phyloP scores from a whole-genome alignment of 2,329 filamentous ascomycete genomes.

The Xylariaceae sp. region DNA sequence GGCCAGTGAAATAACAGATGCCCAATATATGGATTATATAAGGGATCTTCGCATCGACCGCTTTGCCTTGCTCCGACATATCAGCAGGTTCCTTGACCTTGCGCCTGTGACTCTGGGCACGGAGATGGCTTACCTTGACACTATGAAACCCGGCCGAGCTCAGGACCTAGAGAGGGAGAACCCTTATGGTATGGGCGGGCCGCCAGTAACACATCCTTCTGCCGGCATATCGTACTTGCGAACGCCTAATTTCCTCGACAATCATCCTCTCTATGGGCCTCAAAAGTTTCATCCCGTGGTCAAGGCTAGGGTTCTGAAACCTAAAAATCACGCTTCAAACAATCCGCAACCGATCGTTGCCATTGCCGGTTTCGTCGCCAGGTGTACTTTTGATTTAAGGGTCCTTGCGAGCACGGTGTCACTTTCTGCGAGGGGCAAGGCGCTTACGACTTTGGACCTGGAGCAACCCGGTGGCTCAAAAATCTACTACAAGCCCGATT shows the following conservation, averaged over 20 bases:
- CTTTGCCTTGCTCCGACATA: constrained; percentile 47
- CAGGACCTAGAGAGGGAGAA: constrained; percentile 27
- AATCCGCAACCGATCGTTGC: constrained; percentile 43
- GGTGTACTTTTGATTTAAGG: constrained; percentile 19
- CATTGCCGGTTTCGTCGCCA: constrained; percentile 51
- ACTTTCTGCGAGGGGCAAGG: constrained; percentile 1
- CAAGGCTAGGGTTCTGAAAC: constrained; percentile 49
- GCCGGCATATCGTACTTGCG: constrained; percentile 60
- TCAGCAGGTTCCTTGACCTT: constrained; percentile 60
- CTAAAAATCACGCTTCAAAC: constrained; percentile 32
- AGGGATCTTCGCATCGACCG: constrained; percentile 51
- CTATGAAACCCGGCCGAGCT: constrained; percentile 22
- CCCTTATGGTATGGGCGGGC: constrained; percentile 51
- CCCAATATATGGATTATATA: constrained; percentile 49
- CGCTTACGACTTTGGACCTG: constrained; percentile 42
- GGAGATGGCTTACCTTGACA: constrained; percentile 28
- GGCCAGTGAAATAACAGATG: constrained; percentile 44
- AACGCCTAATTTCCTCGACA: constrained; percentile 51
- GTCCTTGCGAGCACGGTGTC: background rate
- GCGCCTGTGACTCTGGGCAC: constrained; percentile 42
- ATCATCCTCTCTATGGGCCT: constrained; percentile 59
- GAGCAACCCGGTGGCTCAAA: constrained; percentile 50
- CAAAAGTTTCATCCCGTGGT: constrained; percentile 48
- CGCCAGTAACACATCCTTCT: constrained; percentile 59
- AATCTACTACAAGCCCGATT: constrained; percentile 48